Conservation (phyloP, 176 grass and related monocot species). For the Oryza glumipatula region DNA sequence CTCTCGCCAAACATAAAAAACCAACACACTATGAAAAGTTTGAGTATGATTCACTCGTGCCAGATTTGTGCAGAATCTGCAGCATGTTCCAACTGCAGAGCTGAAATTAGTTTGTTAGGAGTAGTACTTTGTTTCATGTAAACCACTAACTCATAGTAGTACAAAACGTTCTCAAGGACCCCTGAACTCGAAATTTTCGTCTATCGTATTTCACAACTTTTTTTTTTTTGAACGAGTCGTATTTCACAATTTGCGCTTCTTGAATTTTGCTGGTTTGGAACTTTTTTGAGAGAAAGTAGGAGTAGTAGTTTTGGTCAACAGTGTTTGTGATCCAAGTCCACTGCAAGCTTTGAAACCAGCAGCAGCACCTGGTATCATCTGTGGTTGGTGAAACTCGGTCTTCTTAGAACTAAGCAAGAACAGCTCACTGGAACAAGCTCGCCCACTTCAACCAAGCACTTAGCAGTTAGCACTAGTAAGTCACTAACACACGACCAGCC, state of each 20-base stretch:
- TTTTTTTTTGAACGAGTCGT: too few relatives aligned
- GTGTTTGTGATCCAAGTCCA: not conserved
- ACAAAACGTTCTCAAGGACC: too few relatives aligned
- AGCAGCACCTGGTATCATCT: constrained; percentile 12
- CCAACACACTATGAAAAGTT: not conserved
- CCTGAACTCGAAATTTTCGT: too few relatives aligned
- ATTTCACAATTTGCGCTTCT: too few relatives aligned
- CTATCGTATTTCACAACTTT: too few relatives aligned
- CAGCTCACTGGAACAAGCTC: not conserved
- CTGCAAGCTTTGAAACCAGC: not conserved
- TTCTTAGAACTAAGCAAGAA: not conserved
- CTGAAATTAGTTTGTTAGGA: too few relatives aligned
- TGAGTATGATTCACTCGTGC: not conserved
- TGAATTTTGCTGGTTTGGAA: too few relatives aligned
- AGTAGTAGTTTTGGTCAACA: not conserved
- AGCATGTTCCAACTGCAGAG: too few relatives aligned
- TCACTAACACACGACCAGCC: not conserved
- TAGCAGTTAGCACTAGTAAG: not conserved
- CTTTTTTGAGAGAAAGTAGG: not conserved
- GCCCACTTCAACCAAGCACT: not conserved
- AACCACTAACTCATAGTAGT: too few relatives aligned
- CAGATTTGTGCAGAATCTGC: not conserved
- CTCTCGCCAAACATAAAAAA: not conserved
- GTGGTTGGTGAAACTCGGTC: not conserved
- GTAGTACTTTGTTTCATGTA: too few relatives aligned